These are phyloP conservation scores for Solanum raphanifolium DNA, from an alignment of 257 asterid genomes.

Conservation along the genomic window DNA sequence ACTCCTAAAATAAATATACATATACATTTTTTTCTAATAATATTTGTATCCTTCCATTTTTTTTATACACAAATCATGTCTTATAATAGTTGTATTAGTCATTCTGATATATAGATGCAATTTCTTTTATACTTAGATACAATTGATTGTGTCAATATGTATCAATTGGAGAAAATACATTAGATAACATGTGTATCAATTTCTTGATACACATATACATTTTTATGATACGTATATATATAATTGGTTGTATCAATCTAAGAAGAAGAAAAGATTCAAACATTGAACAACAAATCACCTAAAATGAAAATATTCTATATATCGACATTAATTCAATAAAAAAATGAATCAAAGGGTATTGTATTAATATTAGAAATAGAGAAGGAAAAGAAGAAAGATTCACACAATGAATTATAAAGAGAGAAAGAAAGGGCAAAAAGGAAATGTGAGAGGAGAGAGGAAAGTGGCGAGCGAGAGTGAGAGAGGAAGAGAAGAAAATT, in stretches of 20 bases:
- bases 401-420: not conserved
- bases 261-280: not conserved
- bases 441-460: not conserved
- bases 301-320: too few species aligned
- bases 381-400: not conserved
- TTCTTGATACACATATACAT: not conserved
- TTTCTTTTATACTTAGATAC: not conserved
- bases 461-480: not conserved
- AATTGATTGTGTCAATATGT: not conserved
- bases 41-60: not conserved
- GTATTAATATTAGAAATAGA: too few species aligned
- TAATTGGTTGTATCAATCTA: too few species aligned
- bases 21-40: too few species aligned
- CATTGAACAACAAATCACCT: not conserved
- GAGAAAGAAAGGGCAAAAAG: not conserved
- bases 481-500: not conserved
- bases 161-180: not conserved
- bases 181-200: not conserved
- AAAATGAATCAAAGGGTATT: too few species aligned
- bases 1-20: not conserved
- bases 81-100: not conserved
- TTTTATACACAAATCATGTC: too few species aligned
- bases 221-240: too few species aligned
- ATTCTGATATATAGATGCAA: too few species aligned
- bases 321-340: not conserved